Evolutionary conservation across 2,329 filamentous ascomycete genomes (phyloP), one percentile per base, ranked within the genome.

Genomic region (Teratosphaeria pseudoeucalypti): DNA sequence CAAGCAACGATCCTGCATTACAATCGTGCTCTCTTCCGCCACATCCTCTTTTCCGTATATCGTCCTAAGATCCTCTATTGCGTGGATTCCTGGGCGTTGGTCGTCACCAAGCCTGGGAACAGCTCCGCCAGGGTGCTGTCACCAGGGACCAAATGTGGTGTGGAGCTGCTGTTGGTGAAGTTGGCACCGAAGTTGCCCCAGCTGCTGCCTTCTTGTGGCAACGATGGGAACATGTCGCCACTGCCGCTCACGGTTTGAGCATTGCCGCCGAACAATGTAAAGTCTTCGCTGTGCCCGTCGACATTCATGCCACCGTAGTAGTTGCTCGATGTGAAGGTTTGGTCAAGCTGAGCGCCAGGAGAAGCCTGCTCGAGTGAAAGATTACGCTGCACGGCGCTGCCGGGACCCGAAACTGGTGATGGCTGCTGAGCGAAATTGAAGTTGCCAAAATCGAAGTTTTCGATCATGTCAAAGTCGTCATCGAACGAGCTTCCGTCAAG

Each of bases 331-430:
- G 65, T 68, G 60, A 71, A 70, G 0, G 68, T 80, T 79, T 55
- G 87, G 85, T 10, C 87, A 87, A 73, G 81, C 87, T 89, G 86
- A 5, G 85, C 87, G 58, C 80, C 79, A 9, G 87, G 86, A 3
- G 87, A 90, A 62, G 90, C 81, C 62, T 89, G 85, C 34, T 61
- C 60, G 29, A 62, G 29, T 6, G 58, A 60, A 1, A 58, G 29
- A 53, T 58, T 56, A 34, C 56, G 56, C 16, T 27, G 53, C 9
- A 47, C 7, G 10, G 58, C 39, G 32, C 60, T 64, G 23, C 64
- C 62, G 34, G 60, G 63, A 19, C 67, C 65, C 53, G 52, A 55
- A 29, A 67, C 61, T 29, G 69, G 68, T 6, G 66, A 68, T n/a
- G 61, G 61, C n/a, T 65, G 60, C 63, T 64, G 72, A 19, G 43